These are phyloP conservation scores for Urostyla sp. DNA, from an alignment of 73 alveolate genomes.

Conservation along the genomic window DNA sequence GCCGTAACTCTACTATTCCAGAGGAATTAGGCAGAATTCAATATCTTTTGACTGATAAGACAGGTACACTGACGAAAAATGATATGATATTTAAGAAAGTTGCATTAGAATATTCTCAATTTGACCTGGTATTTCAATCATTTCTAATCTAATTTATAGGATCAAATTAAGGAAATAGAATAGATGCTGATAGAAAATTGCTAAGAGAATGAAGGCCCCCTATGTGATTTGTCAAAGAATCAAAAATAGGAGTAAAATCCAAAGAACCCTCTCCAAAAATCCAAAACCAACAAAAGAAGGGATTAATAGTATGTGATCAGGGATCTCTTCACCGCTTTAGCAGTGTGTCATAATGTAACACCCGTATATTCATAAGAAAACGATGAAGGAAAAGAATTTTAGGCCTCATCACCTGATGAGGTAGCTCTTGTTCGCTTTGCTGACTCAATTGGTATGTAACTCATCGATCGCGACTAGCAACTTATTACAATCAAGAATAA, in stretches of 20 bases:
- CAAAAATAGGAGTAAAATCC: neutral
- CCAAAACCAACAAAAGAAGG: constrained; percentile 42
- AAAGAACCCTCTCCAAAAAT: constrained; percentile 19
- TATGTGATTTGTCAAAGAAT: constrained; percentile 73
- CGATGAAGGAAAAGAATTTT: constrained; percentile 63
- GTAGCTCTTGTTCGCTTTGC: constrained; percentile 95
- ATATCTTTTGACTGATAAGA: constrained; percentile 89
- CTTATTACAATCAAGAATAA: constrained; percentile 70
- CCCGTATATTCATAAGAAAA: constrained; percentile 48
- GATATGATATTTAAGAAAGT: constrained; percentile 91
- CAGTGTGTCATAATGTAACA: constrained; percentile 54
- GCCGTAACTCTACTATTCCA: constrained; percentile 91
- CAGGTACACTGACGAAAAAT: constrained; percentile 96
- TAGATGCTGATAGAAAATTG: constrained; percentile 76
- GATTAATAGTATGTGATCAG: constrained; percentile 76
- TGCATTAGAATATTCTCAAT: constrained; percentile 80
- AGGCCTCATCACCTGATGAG: constrained; percentile 96
- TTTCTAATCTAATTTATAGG: constrained; percentile 36
- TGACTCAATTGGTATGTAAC: constrained; percentile 77
- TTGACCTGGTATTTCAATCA: constrained; percentile 23
- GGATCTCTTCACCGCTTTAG: constrained; percentile 88
- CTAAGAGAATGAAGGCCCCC: constrained; percentile 65
- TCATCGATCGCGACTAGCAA: constrained; percentile 76
- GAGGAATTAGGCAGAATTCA: constrained; percentile 95
- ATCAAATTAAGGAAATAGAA: constrained; percentile 71